Base-by-base conservation (phyloP, 1,139 yeast genomes). In the Hemisphaericaspora xylanilytica region DNA sequence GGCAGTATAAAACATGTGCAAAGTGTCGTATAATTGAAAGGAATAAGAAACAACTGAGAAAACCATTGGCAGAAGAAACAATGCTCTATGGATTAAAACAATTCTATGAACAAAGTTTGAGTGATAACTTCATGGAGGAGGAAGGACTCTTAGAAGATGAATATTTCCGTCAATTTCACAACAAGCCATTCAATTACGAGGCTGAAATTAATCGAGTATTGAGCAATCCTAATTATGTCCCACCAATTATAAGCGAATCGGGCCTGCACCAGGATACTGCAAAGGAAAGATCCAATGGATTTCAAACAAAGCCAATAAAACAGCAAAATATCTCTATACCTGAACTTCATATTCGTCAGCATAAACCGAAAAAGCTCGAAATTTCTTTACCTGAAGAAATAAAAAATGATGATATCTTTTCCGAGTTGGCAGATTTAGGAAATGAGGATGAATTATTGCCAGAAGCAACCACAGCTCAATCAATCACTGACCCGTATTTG, bases 1-100 rank as follows among this genome's bases (percentile, higher is more conserved):
- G 73, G 48, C 80, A 75, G 49, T 77, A 75, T 55, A 75, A 75
- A 49, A 77, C 82, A 2, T 77, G 82, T 59, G 79, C 78, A 54
- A 75, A 77, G 46, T 77, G 82, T 56, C 69, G 82, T 45, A 73
- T 75, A 52, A 73, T 76, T 38, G 82, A 77, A 51, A 55, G 75
- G 39, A 70, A 68, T 51, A 70, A 72, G 54, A 69, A 70, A 58
- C 67, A 68, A 52, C 66, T 61, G 60, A 59, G 75, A 35, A 68
- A 68, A 45, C 75, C 72, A 9, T 60, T 70, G 53, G 75, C 75
- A 4, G 75, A 70, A 48, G 76, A 70, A 44, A 70, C 76, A 34
- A 70, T 70, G 72, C 58, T 68, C 25, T 70, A 70, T 48, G 76
- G 76, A 2, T 62, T 70, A 61, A 68, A 67, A 48, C 76, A 70